Evolutionary conservation across 2,329 filamentous ascomycete genomes (phyloP), one percentile per base, ranked within the genome.

Genomic region (Ophidiomyces ophidiicola): DNA sequence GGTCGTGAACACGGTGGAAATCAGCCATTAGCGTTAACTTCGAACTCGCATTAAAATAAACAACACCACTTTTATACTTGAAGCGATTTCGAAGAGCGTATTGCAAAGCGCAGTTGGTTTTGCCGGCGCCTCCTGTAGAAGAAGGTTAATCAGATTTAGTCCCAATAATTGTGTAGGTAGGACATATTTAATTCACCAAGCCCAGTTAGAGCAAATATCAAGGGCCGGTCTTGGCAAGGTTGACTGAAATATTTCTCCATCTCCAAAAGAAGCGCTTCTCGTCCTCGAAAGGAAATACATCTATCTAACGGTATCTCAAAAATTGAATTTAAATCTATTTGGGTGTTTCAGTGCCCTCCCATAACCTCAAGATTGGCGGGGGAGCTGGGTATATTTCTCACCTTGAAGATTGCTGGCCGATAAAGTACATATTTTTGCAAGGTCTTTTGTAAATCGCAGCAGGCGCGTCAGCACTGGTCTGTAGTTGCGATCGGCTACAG

Each of bases 101-200:
- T 10, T 36, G 32, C 15, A 42, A 17, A 24, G 39, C 39, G 17
- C 15, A 30, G 8, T 44, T 36, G n/a, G 42, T 40, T 23, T 44
- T 44, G 11, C 42, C 42, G 21, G 32, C 11, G 6, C 42, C 42
- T 26, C 42, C 42, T 44, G 37, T 12, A 12, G 21, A 31, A 15
- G 15, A 15, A 6, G 26, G 12, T 20, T 26, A 4, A 25, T 15
- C 17, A 29, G 17, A n/a, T n/a, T n/a, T n/a, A n/a, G n/a, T n/a
- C n/a, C n/a, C n/a, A n/a, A n/a, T 14, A 10, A 15, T 31, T 36
- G 7, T 7, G 4, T 21, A 15, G 10, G 10, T n/a, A 8, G 12
- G 8, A 20, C 17, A 12, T 1, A 18, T 4, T n/a, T n/a, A n/a
- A 11, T 24, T 5, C 29, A 40, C 41, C 42, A 19, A 40, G 31